A percentile compares a stretch with the other conserved stretches of the same genome.
These are phyloP conservation scores for Lachnellula arida DNA, from an alignment of 2,329 filamentous ascomycete genomes.

Conservation along the genomic window DNA sequence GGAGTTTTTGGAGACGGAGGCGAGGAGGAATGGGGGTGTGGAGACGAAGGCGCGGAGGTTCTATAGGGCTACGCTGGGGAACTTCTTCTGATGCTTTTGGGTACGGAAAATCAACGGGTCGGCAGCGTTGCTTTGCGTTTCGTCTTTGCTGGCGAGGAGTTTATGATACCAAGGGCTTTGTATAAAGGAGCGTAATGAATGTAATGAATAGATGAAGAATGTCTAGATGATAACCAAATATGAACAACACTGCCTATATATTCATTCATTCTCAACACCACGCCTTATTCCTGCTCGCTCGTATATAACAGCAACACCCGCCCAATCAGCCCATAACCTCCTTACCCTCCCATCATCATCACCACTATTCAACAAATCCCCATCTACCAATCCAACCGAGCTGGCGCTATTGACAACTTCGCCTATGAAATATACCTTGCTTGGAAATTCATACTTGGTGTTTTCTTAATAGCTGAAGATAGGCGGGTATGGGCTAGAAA, in stretches of 20 bases:
- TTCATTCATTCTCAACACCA: no score
- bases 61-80: constrained; percentile 23
- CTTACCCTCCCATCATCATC: constrained; percentile 17
- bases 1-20: constrained; percentile 25
- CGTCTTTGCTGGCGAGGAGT: background rate
- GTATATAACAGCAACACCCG: background rate
- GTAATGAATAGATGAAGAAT: no score
- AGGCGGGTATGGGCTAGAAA: no score
- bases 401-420: no score
- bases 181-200: no score
- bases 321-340: constrained; percentile 4
- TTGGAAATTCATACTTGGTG: no score
- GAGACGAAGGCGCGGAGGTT: constrained; percentile 16
- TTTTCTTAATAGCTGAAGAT: no score
- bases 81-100: constrained; percentile 19
- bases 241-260: no score
- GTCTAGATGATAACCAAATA: no score
- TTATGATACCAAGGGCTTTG: no score
- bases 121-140: background rate
- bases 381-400: constrained; percentile 33
- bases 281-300: no score
- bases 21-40: constrained; percentile 9
- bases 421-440: no score
- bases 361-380: constrained; percentile 23
- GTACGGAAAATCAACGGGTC: background rate